Evolutionary conservation across 257 asterid species (phyloP), one percentile per base, ranked within the genome.

Genomic region (Przewalskia tangutica): DNA sequence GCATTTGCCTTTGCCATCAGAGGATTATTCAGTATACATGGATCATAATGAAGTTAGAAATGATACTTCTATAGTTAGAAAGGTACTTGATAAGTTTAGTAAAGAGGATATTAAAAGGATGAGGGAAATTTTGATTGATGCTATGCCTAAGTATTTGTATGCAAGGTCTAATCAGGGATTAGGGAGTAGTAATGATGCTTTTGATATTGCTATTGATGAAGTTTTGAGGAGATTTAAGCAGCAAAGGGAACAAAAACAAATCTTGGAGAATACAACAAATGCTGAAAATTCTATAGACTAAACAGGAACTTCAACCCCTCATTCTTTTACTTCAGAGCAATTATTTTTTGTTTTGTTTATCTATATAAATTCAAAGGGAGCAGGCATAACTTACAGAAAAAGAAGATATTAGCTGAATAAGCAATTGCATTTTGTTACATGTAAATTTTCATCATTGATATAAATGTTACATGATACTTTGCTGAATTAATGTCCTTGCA

Each of bases 21-120:
- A 71, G n/a, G 83, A 23, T 0, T 86, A 80, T 76, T 87, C 92
- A 6, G 92, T 89, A 4, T 89, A 80, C 50, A 85, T 89, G 20
- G 85, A 87, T 58, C 60, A 71, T 7, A 81, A 59, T 2, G 67
- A 64, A 18, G 92, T 87, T 7, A 82, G 90, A 34, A 87, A 85
- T 18, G 78, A 85, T 3, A 68, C 67, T 7, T 56, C 85, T 16
- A 55, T 85, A 0, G 81, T 88, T 18, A 84, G 51, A 56, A 46
- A 36, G 3, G 84, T 87, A 10, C 83, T 89, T 10, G 84, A 81
- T 13, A 76, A 60, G 77, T 84, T 81, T 3, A 83, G 84, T 17
- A 81, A 64, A 84, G 89, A 89, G 0, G 86, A 87, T 23, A 86
- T 89, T n/a, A 60, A 20, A n/a, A 85, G 48, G 42, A 87, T 87